phyloP scores from a whole-genome alignment of 345 rosid species.

The Salix koriyanagi region DNA sequence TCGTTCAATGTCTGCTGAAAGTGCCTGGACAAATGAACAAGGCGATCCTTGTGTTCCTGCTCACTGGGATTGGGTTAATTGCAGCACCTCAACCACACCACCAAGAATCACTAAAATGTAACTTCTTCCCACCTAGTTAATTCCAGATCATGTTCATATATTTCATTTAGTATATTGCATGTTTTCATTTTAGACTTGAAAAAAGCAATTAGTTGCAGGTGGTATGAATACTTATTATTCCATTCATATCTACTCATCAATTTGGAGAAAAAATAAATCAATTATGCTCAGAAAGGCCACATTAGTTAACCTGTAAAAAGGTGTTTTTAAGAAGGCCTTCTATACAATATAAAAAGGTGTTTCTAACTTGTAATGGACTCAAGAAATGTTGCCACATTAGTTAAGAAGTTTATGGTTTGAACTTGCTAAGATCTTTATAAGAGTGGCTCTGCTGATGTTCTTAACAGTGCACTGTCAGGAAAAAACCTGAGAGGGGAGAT shows the following conservation, averaged over 20 bases:
- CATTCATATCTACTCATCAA: not conserved
- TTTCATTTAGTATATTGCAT: not conserved
- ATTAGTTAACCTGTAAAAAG: too few species aligned
- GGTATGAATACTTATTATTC: not conserved
- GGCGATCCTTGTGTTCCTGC: slow-evolving; percentile 94
- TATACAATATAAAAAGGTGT: not conserved
- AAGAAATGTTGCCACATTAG: not conserved
- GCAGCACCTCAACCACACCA: slow-evolving; percentile 60
- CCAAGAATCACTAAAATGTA: slow-evolving; percentile 94
- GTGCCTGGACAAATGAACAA: slow-evolving; percentile 57
- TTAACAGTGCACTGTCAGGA: slow-evolving; percentile 64
- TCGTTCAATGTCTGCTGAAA: slow-evolving; percentile 45
- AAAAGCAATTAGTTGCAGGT: not conserved
- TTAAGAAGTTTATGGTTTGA: not conserved
- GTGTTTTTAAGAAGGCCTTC: too few species aligned
- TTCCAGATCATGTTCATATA: not conserved
- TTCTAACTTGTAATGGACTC: not conserved
- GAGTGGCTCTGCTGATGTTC: slow-evolving; percentile 15
- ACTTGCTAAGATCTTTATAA: not conserved
- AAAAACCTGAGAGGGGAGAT: slow-evolving; percentile 61
- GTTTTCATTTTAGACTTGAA: not conserved
- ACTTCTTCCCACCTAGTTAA: slow-evolving; percentile 15
- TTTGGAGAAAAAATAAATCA: not conserved
- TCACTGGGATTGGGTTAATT: slow-evolving; percentile 77
- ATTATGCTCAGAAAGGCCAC: not conserved